A percentile compares a stretch with the other conserved stretches of the same genome.
These are phyloP conservation scores for Xanthoconium stramineum DNA, from an alignment of 768 basidiomycete genomes.

Conservation along the genomic window DNA sequence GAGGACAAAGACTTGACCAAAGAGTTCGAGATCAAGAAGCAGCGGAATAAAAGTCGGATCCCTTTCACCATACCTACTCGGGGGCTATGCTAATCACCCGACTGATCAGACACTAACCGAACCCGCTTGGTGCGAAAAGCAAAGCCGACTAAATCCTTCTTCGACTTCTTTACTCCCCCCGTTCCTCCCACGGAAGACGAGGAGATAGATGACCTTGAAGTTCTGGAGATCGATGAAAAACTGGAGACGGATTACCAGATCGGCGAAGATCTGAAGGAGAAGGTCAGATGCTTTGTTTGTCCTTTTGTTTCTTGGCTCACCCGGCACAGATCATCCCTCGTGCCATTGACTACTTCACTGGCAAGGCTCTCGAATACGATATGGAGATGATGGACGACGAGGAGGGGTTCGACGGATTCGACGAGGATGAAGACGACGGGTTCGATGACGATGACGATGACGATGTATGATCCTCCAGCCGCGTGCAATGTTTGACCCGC, in stretches of 20 bases:
- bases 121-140: slow-evolving; percentile 84
- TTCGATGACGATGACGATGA: slow-evolving; percentile 67
- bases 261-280: slow-evolving; percentile 97
- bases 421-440: slow-evolving; percentile 47
- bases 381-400: slow-evolving; percentile 56
- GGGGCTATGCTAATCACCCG: background rate
- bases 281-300: slow-evolving; percentile 44
- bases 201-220: slow-evolving; percentile 84
- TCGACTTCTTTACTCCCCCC: slow-evolving; percentile 96
- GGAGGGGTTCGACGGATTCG: slow-evolving; percentile 59
- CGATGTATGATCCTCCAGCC: slow-evolving; percentile 41
- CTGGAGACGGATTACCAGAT: slow-evolving; percentile 98
- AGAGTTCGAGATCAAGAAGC: slow-evolving; percentile 98
- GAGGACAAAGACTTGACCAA: slow-evolving; percentile 97
- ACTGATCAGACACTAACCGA: slow-evolving; percentile 67
- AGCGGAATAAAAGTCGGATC: slow-evolving; percentile 91
- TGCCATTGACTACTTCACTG: slow-evolving; percentile 96
- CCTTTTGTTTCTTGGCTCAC: background rate
- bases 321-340: slow-evolving; percentile 79
- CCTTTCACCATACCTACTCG: background rate
- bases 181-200: slow-evolving; percentile 64
- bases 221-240: slow-evolving; percentile 87
- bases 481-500: slow-evolving; percentile 14
- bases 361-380: slow-evolving; percentile 89
- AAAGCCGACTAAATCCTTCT: slow-evolving; percentile 91